Evolutionary conservation across 768 basidiomycete genomes (phyloP).

Genomic region (Leccinum pellstonianum): DNA sequence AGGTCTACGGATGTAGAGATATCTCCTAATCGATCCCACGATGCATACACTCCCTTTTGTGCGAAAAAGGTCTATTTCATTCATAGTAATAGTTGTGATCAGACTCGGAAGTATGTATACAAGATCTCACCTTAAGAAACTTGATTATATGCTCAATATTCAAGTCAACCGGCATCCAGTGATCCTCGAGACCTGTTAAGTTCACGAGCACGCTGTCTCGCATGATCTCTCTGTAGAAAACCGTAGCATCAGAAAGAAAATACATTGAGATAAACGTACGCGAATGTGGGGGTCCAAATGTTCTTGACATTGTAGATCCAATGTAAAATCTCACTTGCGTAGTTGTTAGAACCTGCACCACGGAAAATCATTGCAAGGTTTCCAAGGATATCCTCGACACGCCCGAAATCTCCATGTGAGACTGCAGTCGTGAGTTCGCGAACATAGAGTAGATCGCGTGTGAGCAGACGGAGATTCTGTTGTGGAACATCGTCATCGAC

Average conservation of each 20-base stretch:
- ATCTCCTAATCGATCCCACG: constrained; percentile 34
- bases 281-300: constrained; percentile 35
- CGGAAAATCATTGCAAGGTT: constrained; percentile 18
- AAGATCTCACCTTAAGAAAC: constrained; percentile 29
- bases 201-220: constrained; percentile 38
- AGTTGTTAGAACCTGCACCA: constrained; percentile 22
- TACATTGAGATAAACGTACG: constrained; percentile 17
- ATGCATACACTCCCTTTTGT: constrained; percentile 31
- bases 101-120: too few species aligned
- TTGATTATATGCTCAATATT: constrained; percentile 41
- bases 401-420: constrained; percentile 33
- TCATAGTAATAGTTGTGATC: not conserved
- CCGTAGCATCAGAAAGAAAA: too few species aligned
- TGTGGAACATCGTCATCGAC: constrained; percentile 17
- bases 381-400: constrained; percentile 27
- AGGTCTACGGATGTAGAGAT: constrained; percentile 30
- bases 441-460: constrained; percentile 32
- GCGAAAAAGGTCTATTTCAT: constrained; percentile 24
- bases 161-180: constrained; percentile 36
- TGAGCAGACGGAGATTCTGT: constrained; percentile 29
- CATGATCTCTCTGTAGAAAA: constrained; percentile 31
- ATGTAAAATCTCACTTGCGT: constrained; percentile 17
- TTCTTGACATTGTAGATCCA: constrained; percentile 24
- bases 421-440: constrained; percentile 30
- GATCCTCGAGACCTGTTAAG: constrained; percentile 29